Base-by-base conservation (phyloP, 768 basidiomycete genomes). In the Pleurotus tuber-regium region DNA sequence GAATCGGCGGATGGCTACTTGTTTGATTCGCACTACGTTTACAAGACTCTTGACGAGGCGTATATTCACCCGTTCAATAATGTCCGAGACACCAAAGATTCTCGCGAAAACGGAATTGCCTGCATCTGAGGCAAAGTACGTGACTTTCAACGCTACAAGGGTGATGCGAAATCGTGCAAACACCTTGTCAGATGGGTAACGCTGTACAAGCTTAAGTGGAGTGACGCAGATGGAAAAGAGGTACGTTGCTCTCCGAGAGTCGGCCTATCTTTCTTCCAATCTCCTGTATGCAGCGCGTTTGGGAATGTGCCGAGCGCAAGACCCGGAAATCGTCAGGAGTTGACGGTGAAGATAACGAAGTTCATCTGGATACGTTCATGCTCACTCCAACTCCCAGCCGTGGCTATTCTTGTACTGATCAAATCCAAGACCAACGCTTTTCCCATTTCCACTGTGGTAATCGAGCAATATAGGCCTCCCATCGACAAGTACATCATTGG, bases 391-490 rank as follows among this genome's bases (percentile, higher is more conserved):
- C 4, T n/a, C n/a, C 19, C 56, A 93, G 95, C 85, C 46, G 94
- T 98, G 9, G 87, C 92, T 4, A 83, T 97, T 36, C 70, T 97
- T 4, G 84, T 92, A 11, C 70, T 97, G 23, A 74, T 98, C 39
- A 79, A 80, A 29, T 93, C 93, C 38, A 83, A 83, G 65, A 82
- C 79, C 6, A 74, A 79, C 54, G 77, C 81, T 2, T 92, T 92
- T 60, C 84, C 83, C 3, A 65, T 78, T 4, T 90, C 89, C 1
- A 93, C 89, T 3, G 78, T 96, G 49, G 74, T 98, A 57, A 83
- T 97, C 59, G 92, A 96, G 62, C 95, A 97, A 64, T 98, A 87
- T 65, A 83, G 96, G 21, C 93, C 96, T 0, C 92, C 95, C 0
- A 76, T 93, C 40, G 87, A 81, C 59, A 85, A 83, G 55, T 76